Base-by-base conservation (phyloP, 129 eudicot genomes). In the Deinandra increscens region DNA sequence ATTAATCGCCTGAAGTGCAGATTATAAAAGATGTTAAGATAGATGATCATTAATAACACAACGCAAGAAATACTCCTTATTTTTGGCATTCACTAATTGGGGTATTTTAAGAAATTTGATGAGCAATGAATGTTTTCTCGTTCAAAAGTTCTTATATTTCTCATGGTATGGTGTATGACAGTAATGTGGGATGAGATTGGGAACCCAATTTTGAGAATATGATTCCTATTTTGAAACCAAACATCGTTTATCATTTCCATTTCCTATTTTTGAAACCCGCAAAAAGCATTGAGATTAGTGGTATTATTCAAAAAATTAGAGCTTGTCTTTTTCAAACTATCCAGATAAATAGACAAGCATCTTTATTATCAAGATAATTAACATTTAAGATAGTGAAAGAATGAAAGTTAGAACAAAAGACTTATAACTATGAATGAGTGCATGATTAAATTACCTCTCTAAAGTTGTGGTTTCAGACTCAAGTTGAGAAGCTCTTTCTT, bases 381-480 rank as follows among this genome's bases (percentile, higher is more conserved):
- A 33, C 18, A 13, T 26, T 8, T 45, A 60, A 29, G 61, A 49
- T 13, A 20, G 26, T 36, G 22, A 53, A 37, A 56, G 65, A 54
- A 38, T 7, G 20, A 38, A 37, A 69, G 38, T n/a, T 1, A 37
- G 19, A 23, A 22, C 43, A 71, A 42, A 55, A 38, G 14, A 44
- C 6, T 7, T n/a, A 67, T 29, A 14, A 6, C 4, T 51, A 14
- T 46, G 8, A 23, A 64, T 74, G 9, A 41, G 15, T 65, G 50
- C 70, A 60, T 38, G 9, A 64, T 69, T 60, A 46, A 22, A 10
- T 46, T 85, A 94, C 99, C 99, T 94, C 69, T 94, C 97, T 68
- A 94, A 76, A 13, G 60, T 70, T 20, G 99, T 94, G 54, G 80
- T 91, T 82, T 94, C 99, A 13, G 97, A 78, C 81, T 94, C 99